These are phyloP conservation scores for Mycena rebaudengoi DNA, from an alignment of 768 basidiomycete genomes.

Conservation along the genomic window DNA sequence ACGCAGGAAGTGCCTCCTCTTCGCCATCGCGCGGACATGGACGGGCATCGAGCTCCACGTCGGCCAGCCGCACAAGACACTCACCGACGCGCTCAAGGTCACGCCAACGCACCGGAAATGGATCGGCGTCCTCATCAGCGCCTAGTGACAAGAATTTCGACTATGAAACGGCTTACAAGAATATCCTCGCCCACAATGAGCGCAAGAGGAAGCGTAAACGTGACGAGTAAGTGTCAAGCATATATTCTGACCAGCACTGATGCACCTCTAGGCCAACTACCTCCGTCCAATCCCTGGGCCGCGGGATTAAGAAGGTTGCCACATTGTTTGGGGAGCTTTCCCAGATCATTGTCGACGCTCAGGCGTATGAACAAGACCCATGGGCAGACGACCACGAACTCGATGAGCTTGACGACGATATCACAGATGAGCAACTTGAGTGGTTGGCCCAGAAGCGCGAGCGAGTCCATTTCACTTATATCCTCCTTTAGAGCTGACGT, in stretches of 20 bases:
- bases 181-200: neutral
- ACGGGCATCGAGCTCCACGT: too few species aligned
- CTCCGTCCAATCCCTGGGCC: neutral
- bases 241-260: neutral
- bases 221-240: neutral
- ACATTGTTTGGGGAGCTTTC: conserved; percentile 10
- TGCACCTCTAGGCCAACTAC: neutral
- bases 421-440: neutral
- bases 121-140: neutral
- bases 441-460: conserved; percentile 1
- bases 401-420: neutral
- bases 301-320: neutral
- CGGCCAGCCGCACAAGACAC: too few species aligned
- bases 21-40: too few species aligned
- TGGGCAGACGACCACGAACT: neutral
- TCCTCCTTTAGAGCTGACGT: neutral
- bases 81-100: too few species aligned
- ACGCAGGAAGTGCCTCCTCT: too few species aligned
- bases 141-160: neutral
- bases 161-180: neutral
- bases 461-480: neutral
- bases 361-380: neutral
- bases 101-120: too few species aligned
- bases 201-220: neutral
- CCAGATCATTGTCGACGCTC: neutral